Evolutionary conservation across 2,329 filamentous ascomycete genomes (phyloP).

Genomic region (Boeremia exigua): DNA sequence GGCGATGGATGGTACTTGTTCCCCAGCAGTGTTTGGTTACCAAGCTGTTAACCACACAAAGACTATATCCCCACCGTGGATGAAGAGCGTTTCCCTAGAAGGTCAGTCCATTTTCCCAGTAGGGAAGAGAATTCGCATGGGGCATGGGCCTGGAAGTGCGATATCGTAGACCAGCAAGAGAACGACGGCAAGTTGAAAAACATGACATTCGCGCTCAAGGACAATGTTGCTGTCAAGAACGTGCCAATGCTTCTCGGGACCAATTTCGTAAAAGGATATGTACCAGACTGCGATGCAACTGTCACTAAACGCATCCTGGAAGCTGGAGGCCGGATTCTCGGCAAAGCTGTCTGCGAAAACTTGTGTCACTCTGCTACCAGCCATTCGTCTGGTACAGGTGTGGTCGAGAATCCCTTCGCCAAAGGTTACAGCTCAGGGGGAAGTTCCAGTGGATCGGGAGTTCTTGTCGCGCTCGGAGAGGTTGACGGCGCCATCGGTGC

Average conservation of each 20-base stretch:
- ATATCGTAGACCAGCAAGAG: slow-evolving; percentile 39
- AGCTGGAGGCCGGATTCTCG: slow-evolving; percentile 34
- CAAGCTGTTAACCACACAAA: neutral
- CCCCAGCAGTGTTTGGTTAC: neutral
- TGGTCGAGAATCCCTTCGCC: slow-evolving; percentile 54
- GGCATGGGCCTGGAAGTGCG: slow-evolving; percentile 54
- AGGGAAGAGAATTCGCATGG: slow-evolving; percentile 46
- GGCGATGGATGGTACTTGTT: slow-evolving; percentile 34
- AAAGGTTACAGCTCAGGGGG: slow-evolving; percentile 58
- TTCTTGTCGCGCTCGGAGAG: slow-evolving; percentile 53
- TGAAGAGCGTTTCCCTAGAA: slow-evolving; percentile 44
- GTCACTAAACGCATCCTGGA: slow-evolving; percentile 39
- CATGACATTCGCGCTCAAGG: slow-evolving; percentile 42
- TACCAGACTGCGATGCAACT: slow-evolving; percentile 34
- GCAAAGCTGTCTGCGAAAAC: slow-evolving; percentile 44
- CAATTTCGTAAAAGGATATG: slow-evolving; percentile 21
- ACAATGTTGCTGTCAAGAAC: slow-evolving; percentile 41
- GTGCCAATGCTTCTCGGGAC: slow-evolving; percentile 44
- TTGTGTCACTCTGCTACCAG: slow-evolving; percentile 41
- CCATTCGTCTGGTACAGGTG: slow-evolving; percentile 48
- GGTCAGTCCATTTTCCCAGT: slow-evolving; percentile 39
- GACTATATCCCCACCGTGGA: slow-evolving; percentile 45
- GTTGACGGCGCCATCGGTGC: slow-evolving; percentile 57
- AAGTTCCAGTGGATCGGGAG: slow-evolving; percentile 57
- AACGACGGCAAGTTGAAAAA: slow-evolving; percentile 44